These are phyloP conservation scores for Globisporangium emineosum DNA, from an alignment of 352 stramenopile species.

Conservation along the genomic window DNA sequence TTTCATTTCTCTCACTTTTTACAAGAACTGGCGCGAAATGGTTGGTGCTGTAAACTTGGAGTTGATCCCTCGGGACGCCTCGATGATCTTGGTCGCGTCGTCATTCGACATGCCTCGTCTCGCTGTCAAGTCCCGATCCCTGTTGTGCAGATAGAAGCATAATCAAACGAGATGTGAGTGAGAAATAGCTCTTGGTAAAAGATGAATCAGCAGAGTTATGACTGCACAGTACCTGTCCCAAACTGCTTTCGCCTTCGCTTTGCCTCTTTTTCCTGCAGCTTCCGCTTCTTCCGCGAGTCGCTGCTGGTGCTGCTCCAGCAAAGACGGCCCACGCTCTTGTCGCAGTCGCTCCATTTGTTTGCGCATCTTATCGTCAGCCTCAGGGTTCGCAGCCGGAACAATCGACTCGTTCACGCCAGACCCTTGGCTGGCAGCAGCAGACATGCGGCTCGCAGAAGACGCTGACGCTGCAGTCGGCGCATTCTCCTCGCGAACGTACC, in stretches of 20 bases:
- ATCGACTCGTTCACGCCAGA: slow-evolving; percentile 61
- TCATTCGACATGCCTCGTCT: slow-evolving; percentile 63
- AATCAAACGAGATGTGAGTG: neutral
- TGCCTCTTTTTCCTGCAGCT: slow-evolving; percentile 5
- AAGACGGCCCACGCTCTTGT: slow-evolving; percentile 57
- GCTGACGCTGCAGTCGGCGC: slow-evolving; percentile 23
- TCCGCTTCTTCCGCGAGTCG: slow-evolving; percentile 53
- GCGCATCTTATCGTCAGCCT: slow-evolving; percentile 64
- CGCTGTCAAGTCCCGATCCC: slow-evolving; percentile 66
- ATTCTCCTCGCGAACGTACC: slow-evolving; percentile 79
- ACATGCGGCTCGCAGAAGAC: slow-evolving; percentile 16
- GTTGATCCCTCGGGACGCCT: slow-evolving; percentile 73
- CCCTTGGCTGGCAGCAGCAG: slow-evolving; percentile 11
- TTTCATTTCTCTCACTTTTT: slow-evolving; percentile 1
- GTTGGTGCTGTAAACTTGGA: slow-evolving; percentile 85
- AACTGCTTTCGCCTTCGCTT: slow-evolving; percentile 18
- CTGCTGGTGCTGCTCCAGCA: slow-evolving; percentile 78
- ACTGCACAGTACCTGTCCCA: slow-evolving; percentile 63
- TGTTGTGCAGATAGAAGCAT: slow-evolving; percentile 10
- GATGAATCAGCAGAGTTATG: neutral
- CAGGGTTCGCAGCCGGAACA: slow-evolving; percentile 56
- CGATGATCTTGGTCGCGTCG: slow-evolving; percentile 71
- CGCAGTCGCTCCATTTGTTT: slow-evolving; percentile 63
- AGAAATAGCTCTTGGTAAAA: neutral
- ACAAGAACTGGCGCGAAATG: slow-evolving; percentile 83